phyloP scores from a whole-genome alignment of 73 alveolate genomes.

The Tetrahymena elliotti region DNA sequence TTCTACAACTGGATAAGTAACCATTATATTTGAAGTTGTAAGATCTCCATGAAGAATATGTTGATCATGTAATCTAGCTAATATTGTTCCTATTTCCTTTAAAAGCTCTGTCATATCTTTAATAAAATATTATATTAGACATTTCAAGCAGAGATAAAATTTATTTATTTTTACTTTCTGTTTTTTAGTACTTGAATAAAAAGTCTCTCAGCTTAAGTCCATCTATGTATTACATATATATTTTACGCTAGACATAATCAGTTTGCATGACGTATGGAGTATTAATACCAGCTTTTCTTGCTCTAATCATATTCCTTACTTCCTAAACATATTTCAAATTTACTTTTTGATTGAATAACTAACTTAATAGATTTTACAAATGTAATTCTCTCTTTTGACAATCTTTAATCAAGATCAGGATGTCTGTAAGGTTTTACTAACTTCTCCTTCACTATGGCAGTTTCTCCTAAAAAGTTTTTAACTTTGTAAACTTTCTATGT shows the following conservation, averaged over 20 bases:
- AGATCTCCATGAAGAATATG: background rate
- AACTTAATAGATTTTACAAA: background rate
- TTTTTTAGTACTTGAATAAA: background rate
- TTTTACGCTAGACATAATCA: background rate
- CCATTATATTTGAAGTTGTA: background rate
- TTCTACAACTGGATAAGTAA: background rate
- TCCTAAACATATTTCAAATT: background rate
- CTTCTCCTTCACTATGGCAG: background rate
- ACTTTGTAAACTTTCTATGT: background rate
- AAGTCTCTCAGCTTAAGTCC: background rate
- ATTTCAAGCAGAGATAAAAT: background rate
- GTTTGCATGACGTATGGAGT: background rate
- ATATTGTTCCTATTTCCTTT: background rate
- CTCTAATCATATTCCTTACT: background rate
- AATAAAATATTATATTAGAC: background rate
- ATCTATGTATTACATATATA: background rate
- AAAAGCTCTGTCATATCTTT: background rate
- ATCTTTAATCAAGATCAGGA: background rate
- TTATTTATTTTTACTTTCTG: background rate
- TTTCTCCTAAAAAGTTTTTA: background rate
- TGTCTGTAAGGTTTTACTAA: background rate
- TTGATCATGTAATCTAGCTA: background rate
- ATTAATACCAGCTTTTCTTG: background rate
- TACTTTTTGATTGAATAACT: background rate
- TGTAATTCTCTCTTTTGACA: background rate